These are phyloP conservation scores for Venturia effusa DNA, from an alignment of 2,329 filamentous ascomycete species.

Conservation along the genomic window DNA sequence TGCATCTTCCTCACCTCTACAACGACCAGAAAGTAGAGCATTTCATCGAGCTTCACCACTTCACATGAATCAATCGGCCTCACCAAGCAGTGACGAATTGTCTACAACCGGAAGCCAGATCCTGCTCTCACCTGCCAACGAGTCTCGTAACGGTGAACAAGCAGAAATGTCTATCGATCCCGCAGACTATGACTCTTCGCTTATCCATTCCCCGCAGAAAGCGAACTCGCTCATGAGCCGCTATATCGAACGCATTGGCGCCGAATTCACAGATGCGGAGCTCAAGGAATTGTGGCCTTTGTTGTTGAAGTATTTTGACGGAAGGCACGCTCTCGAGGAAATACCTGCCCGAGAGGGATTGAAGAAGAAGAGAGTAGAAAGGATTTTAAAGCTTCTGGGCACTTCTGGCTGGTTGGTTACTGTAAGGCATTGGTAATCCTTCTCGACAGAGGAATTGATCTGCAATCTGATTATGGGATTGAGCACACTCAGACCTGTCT, in stretches of 20 bases:
- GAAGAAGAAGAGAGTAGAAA: slow-evolving; percentile 60
- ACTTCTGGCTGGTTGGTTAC: slow-evolving; percentile 48
- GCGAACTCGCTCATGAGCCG: slow-evolving; percentile 68
- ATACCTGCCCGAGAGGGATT: slow-evolving; percentile 76
- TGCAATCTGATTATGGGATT: background rate
- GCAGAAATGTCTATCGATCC: slow-evolving; percentile 5
- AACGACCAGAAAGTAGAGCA: slow-evolving; percentile 11
- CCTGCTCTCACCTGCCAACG: background rate
- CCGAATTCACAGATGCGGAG: slow-evolving; percentile 34
- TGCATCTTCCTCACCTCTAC: slow-evolving; percentile 6
- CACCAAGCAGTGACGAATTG: slow-evolving; percentile 32
- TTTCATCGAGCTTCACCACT: slow-evolving; percentile 24
- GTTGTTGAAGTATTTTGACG: slow-evolving; percentile 81
- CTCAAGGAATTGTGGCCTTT: slow-evolving; percentile 58
- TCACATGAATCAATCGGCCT: slow-evolving; percentile 42
- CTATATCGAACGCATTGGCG: slow-evolving; percentile 42
- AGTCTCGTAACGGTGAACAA: background rate
- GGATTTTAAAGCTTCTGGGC: slow-evolving; percentile 53
- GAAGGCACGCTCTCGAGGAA: slow-evolving; percentile 71
- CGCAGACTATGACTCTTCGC: slow-evolving; percentile 7
- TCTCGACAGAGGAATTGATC: background rate
- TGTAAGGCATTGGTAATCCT: slow-evolving; percentile 28
- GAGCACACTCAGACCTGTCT: background rate
- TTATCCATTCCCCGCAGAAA: slow-evolving; percentile 69
- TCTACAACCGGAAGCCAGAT: slow-evolving; percentile 28